phyloP scores from a whole-genome alignment of 2,329 filamentous ascomycete species.

The Sporothrix luriei region DNA sequence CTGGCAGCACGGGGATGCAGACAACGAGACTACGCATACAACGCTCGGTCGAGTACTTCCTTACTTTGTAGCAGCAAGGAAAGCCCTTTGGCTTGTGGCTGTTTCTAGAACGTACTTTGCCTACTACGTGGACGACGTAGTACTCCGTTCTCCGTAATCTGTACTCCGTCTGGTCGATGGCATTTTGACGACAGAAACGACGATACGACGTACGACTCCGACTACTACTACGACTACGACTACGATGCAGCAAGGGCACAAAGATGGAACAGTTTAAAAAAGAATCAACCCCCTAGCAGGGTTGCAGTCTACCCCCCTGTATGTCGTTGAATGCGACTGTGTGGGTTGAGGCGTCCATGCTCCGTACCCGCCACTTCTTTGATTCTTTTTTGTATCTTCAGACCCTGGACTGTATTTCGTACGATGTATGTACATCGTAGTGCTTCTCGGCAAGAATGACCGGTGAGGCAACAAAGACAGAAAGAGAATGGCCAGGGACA shows the following conservation, averaged over 20 bases:
- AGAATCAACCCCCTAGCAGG: slow-evolving; percentile 14
- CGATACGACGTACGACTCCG: not conserved
- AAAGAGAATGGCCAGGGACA: too few relatives aligned
- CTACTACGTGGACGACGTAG: not conserved
- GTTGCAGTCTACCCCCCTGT: not conserved
- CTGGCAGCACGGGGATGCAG: not conserved
- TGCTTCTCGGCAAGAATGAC: not conserved
- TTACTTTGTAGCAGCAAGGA: slow-evolving; percentile 5
- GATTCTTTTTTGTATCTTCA: not conserved
- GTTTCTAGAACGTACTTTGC: not conserved
- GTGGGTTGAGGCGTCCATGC: too few relatives aligned
- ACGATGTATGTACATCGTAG: too few relatives aligned
- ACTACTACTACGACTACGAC: not conserved
- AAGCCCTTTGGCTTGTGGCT: too few relatives aligned
- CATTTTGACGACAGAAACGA: not conserved
- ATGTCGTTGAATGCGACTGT: not conserved
- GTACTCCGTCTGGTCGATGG: not conserved
- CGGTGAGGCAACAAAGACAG: not conserved
- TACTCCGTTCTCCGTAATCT: too few relatives aligned
- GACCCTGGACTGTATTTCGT: slow-evolving; percentile 14
- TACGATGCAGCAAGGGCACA: not conserved
- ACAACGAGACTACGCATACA: not conserved
- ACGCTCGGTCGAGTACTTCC: slow-evolving; percentile 19
- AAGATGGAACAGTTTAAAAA: slow-evolving; percentile 10
- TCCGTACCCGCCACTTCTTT: too few relatives aligned